phyloP scores from a whole-genome alignment of 441 rosid genomes.

The Metrosideros polymorpha region DNA sequence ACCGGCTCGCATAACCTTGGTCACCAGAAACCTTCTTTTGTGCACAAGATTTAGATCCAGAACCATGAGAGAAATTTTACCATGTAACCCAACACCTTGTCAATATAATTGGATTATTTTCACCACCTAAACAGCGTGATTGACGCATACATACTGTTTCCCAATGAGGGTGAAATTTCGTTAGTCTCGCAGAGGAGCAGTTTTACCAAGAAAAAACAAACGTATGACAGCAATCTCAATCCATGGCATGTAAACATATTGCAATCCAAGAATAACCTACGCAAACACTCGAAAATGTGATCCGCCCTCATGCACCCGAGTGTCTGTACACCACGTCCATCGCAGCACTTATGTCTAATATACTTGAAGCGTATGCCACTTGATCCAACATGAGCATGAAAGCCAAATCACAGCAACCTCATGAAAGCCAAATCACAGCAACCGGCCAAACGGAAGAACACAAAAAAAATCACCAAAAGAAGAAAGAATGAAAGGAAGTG shows the following conservation, averaged over 20 bases:
- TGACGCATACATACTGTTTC: neutral
- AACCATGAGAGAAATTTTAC: neutral
- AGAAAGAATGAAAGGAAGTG: neutral
- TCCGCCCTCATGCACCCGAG: neutral
- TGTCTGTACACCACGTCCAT: neutral
- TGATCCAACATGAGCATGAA: neutral
- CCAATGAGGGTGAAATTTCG: neutral
- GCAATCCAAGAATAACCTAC: too few species aligned
- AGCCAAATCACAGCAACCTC: neutral
- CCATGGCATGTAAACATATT: too few species aligned
- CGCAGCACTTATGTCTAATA: neutral
- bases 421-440: neutral
- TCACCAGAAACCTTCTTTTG: neutral
- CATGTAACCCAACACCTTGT: neutral
- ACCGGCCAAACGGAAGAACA: neutral
- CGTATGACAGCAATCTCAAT: too few species aligned
- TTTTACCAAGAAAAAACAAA: neutral
- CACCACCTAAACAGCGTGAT: neutral
- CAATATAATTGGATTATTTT: neutral
- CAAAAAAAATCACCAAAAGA: neutral
- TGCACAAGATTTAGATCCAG: neutral
- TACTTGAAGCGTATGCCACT: neutral
- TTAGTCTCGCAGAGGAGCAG: neutral
- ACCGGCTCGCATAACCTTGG: neutral
- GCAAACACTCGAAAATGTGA: neutral